Evolutionary conservation across 2,329 filamentous ascomycete species (phyloP).

Genomic region (Sclerotinia glacialis): DNA sequence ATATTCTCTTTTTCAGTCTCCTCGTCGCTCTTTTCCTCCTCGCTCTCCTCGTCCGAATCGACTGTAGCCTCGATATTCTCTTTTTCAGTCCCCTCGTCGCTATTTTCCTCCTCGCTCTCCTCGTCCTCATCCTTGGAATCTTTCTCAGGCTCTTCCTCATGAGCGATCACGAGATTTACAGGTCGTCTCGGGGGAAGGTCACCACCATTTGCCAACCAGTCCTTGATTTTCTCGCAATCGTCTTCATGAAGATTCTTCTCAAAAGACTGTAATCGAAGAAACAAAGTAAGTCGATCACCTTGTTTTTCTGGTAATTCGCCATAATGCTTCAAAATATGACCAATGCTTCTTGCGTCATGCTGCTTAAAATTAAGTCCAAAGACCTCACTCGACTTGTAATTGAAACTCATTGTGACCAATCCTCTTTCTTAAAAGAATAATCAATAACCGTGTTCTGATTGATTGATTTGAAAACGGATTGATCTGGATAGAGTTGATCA

Average conservation of each 20-base stretch:
- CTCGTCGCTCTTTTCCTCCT: no score
- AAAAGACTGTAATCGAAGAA: constrained; percentile 22
- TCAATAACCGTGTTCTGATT: no score
- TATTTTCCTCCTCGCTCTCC: not conserved
- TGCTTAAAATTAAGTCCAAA: constrained; percentile 31
- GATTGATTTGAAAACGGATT: no score
- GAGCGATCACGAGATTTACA: not conserved
- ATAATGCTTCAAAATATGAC: constrained; percentile 29
- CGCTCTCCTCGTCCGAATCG: not conserved
- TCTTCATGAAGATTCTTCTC: constrained; percentile 25
- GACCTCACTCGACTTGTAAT: constrained; percentile 15
- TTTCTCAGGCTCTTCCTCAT: not conserved
- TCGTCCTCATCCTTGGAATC: not conserved
- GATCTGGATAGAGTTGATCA: not conserved
- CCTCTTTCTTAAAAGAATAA: not conserved
- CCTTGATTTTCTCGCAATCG: constrained; percentile 22
- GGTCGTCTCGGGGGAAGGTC: not conserved
- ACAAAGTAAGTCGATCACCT: constrained; percentile 24
- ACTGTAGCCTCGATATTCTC: no score
- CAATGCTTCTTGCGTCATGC: constrained; percentile 30
- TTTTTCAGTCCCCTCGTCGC: not conserved
- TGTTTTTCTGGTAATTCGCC: constrained; percentile 22
- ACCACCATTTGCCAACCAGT: constrained; percentile 29
- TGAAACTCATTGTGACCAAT: not conserved
- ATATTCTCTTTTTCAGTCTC: no score